These are phyloP conservation scores for Rhododendron henanense DNA, from an alignment of 148 eudicot genomes.

Conservation along the genomic window DNA sequence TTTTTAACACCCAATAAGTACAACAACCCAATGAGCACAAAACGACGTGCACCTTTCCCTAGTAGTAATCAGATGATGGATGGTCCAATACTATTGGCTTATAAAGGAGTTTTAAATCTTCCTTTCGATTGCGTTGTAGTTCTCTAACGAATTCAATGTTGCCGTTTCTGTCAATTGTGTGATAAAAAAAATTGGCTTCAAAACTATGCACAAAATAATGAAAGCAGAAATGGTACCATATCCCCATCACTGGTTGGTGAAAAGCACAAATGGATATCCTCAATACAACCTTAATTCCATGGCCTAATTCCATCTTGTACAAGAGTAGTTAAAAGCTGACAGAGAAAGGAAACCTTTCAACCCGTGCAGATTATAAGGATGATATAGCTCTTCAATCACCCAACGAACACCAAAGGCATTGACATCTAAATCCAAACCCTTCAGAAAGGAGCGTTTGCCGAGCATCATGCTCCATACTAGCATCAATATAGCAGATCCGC, in stretches of 20 bases:
- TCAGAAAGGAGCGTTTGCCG: slow-evolving; percentile 53
- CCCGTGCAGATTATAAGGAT: not conserved
- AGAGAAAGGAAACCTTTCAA: not conserved
- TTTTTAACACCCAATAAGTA: too few species aligned
- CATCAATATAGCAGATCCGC: slow-evolving; percentile 91
- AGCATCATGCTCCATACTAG: slow-evolving; percentile 75
- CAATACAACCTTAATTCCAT: not conserved
- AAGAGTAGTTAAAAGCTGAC: not conserved
- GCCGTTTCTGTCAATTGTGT: too few species aligned
- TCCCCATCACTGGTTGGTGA: not conserved
- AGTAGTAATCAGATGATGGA: too few species aligned
- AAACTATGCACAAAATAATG: too few species aligned
- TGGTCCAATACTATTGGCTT: too few species aligned
- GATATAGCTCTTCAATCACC: slow-evolving; percentile 34
- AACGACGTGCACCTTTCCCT: too few species aligned
- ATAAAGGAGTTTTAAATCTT: not conserved
- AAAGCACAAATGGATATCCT: not conserved
- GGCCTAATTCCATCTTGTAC: not conserved
- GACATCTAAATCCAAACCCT: slow-evolving; percentile 83
- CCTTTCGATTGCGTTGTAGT: too few species aligned
- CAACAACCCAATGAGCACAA: too few species aligned
- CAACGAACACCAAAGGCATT: slow-evolving; percentile 64
- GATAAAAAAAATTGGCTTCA: too few species aligned
- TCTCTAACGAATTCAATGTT: too few species aligned
- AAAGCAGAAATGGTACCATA: too few species aligned